These are phyloP conservation scores for Dillenia suffruticosa DNA, from an alignment of 164 flowering plant genomes.

Conservation along the genomic window DNA sequence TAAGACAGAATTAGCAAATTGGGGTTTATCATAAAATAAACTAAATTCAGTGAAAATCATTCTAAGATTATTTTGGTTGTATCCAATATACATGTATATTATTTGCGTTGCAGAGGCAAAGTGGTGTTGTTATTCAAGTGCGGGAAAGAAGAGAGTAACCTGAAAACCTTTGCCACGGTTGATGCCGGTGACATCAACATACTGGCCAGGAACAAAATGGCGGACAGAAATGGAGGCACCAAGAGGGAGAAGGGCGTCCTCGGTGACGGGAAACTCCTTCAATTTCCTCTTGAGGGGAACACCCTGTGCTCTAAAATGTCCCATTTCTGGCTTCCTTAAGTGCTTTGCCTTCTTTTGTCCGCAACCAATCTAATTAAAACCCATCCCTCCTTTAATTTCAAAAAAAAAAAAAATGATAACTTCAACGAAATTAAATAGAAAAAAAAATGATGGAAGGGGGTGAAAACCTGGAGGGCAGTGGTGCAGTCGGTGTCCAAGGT, in stretches of 20 bases:
- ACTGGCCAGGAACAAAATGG: slow-evolving; percentile 96
- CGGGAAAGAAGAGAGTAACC: slow-evolving; percentile 33
- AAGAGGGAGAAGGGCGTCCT: slow-evolving; percentile 95
- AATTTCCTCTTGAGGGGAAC: slow-evolving; percentile 92
- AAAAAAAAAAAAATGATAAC: slow-evolving; percentile 1
- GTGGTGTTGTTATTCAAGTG: neutral
- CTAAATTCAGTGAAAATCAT: no score
- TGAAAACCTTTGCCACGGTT: slow-evolving; percentile 94
- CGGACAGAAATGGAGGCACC: slow-evolving; percentile 79
- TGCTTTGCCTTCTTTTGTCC: slow-evolving; percentile 94
- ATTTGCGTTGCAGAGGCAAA: no score
- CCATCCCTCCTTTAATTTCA: neutral
- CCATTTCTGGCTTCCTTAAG: slow-evolving; percentile 89
- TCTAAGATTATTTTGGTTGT: no score
- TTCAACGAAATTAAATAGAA: neutral
- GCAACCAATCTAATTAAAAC: slow-evolving; percentile 82
- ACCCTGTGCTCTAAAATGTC: slow-evolving; percentile 96
- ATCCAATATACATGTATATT: no score
- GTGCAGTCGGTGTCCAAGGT: slow-evolving; percentile 83
- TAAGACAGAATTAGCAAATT: no score
- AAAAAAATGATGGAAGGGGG: neutral
- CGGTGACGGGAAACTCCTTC: slow-evolving; percentile 90
- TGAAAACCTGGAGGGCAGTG: slow-evolving; percentile 66
- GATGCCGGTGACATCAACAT: slow-evolving; percentile 87
- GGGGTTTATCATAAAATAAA: no score